Evolutionary conservation across 139 green algal genomes (phyloP).

Genomic region (Coelastrella sp.): DNA sequence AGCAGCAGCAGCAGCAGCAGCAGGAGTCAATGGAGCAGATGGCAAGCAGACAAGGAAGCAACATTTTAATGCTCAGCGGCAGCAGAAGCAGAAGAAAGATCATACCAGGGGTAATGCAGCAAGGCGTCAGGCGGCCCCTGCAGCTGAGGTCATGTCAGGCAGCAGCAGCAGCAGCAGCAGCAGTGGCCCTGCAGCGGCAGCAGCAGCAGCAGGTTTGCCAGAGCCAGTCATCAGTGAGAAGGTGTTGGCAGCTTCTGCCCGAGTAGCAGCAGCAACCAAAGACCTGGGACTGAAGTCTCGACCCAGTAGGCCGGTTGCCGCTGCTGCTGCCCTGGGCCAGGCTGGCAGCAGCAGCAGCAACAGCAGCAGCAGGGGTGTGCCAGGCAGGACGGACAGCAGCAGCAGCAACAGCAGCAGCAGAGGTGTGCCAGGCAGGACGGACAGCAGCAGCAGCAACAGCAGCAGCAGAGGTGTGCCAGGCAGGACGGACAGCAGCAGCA

Average conservation of each 20-base stretch:
- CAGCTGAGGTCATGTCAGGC: background rate
- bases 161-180: background rate
- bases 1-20: background rate
- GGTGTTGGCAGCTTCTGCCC: too few species aligned
- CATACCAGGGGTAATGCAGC: too few species aligned
- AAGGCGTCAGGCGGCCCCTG: too few species aligned
- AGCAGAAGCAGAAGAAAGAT: too few species aligned
- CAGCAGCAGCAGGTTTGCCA: background rate
- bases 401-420: background rate
- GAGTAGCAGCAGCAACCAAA: background rate
- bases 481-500: background rate
- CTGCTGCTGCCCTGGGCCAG: too few species aligned
- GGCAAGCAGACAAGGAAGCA: too few species aligned
- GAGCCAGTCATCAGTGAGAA: too few species aligned
- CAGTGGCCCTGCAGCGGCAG: background rate
- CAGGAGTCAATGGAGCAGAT: too few species aligned
- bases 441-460: background rate
- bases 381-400: background rate
- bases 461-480: background rate
- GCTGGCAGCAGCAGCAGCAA: slow-evolving; percentile 1
- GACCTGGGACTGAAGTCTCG: background rate
- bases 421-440: background rate
- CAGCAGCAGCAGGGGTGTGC: background rate
- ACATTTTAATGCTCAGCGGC: too few species aligned
- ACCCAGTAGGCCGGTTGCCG: too few species aligned